Evolutionary conservation across 2,329 filamentous ascomycete species (phyloP).

Genomic region (Neofusicoccum sp.): DNA sequence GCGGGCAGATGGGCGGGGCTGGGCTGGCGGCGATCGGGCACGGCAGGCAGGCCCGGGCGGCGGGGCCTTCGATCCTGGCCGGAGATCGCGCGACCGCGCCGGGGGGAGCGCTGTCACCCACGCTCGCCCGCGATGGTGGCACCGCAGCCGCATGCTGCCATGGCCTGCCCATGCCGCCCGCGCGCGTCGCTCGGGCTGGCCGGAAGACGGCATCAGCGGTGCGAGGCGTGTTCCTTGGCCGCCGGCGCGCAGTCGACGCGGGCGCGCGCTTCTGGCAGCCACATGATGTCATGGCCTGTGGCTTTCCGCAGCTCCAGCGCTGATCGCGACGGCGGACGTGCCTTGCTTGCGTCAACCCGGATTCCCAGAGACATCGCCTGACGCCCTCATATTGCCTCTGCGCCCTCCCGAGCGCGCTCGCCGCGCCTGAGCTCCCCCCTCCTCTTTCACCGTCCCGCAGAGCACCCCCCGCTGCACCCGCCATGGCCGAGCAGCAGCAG

Average conservation of each 20-base stretch:
- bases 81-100: not conserved
- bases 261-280: not conserved
- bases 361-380: not conserved
- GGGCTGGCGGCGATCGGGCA: not conserved
- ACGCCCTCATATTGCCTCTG: not conserved
- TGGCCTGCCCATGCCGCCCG: not conserved
- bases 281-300: constrained; percentile 15
- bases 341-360: constrained; percentile 12
- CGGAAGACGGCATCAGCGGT: not conserved
- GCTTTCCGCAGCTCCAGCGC: not conserved
- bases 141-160: not conserved
- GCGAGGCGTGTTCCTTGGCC: not conserved
- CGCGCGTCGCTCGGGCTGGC: not conserved
- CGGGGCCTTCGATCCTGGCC: constrained; percentile 2
- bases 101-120: too few species aligned
- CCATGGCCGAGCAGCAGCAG: constrained; percentile 39
- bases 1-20: not conserved
- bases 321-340: not conserved
- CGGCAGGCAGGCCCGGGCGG: not conserved
- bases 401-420: too few species aligned
- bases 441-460: not conserved
- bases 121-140: too few species aligned
- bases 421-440: not conserved
- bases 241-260: not conserved
- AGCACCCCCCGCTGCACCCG: not conserved